Percentiles rank a stretch among this genome's conserved stretches.
Evolutionary conservation across 1,139 yeast genomes (phyloP).

Genomic region (Fermentozyma sake): DNA sequence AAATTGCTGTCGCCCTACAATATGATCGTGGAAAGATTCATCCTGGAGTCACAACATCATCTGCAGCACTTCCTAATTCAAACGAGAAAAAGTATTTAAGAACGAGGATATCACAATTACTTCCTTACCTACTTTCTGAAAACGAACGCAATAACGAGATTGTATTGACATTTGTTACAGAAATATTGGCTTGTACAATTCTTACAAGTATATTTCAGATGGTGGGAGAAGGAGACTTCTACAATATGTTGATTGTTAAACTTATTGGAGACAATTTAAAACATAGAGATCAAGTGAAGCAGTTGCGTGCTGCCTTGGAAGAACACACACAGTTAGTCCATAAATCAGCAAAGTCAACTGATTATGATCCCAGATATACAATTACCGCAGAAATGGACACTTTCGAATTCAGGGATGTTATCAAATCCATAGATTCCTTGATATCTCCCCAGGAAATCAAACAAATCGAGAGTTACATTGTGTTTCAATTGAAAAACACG

Average conservation of each 20-base stretch:
- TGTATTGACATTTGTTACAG: conserved; percentile 51
- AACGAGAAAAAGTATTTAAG: conserved; percentile 54
- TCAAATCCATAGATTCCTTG: conserved; percentile 10
- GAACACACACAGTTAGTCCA: conserved; percentile 44
- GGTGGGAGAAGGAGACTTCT: conserved; percentile 71
- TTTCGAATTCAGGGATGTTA: conserved; percentile 32
- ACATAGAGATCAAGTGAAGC: conserved; percentile 73
- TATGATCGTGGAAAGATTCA: conserved; percentile 60
- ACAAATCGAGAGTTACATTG: conserved; percentile 16
- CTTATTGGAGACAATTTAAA: conserved; percentile 62
- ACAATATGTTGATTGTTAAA: conserved; percentile 62
- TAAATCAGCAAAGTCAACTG: conserved; percentile 4
- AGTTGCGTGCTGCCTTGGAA: conserved; percentile 65
- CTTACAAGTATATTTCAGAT: conserved; percentile 48
- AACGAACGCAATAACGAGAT: conserved; percentile 49
- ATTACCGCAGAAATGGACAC: conserved; percentile 25
- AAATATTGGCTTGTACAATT: conserved; percentile 53
- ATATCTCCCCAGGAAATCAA: conserved; percentile 18
- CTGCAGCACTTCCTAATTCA: conserved; percentile 33
- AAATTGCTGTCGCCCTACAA: conserved; percentile 55
- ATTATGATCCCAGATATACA: conserved; percentile 4
- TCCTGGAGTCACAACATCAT: conserved; percentile 48
- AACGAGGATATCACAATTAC: conserved; percentile 33
- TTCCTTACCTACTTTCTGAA: conserved; percentile 48
- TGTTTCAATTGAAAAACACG: conserved; percentile 15